These are phyloP conservation scores for Ensete glaucum DNA, from an alignment of 176 grass and related monocot genomes.

Conservation along the genomic window DNA sequence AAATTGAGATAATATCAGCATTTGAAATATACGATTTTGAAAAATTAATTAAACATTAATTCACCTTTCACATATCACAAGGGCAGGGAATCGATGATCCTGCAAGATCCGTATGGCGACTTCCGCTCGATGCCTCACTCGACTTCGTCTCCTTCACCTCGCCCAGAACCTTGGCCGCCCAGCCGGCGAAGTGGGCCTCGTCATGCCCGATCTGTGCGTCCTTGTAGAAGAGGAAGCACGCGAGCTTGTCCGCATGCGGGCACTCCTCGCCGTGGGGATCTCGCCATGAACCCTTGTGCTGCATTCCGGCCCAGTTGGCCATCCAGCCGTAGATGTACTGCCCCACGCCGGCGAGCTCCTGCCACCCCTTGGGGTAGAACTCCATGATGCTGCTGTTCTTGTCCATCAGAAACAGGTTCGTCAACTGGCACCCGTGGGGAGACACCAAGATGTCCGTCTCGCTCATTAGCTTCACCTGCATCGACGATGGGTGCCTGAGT, in stretches of 20 bases:
- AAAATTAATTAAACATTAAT: not conserved
- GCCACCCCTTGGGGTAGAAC: conserved; percentile 64
- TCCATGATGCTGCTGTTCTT: conserved; percentile 67
- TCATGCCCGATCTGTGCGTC: conserved; percentile 40
- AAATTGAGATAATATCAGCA: too few relatives aligned
- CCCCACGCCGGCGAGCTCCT: conserved; percentile 32
- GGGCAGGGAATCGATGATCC: not conserved
- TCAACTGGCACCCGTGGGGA: conserved; percentile 60
- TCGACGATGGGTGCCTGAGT: too few relatives aligned
- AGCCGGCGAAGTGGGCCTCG: conserved; percentile 35
- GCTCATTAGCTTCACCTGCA: conserved; percentile 50
- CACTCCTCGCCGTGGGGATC: conserved; percentile 39
- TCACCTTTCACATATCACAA: not conserved
- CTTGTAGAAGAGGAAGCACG: conserved; percentile 36
- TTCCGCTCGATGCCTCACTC: not conserved
- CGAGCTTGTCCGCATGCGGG: not conserved
- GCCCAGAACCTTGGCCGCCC: conserved; percentile 32
- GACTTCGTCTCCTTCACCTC: conserved; percentile 29
- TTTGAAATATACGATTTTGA: too few relatives aligned
- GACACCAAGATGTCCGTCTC: conserved; percentile 54
- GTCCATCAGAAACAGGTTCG: conserved; percentile 70
- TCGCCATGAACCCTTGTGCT: conserved; percentile 58
- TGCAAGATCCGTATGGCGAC: not conserved
- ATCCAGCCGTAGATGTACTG: conserved; percentile 67
- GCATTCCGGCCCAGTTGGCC: conserved; percentile 38